phyloP scores from a whole-genome alignment of 106 monocot species.

The Allium fistulosum region DNA sequence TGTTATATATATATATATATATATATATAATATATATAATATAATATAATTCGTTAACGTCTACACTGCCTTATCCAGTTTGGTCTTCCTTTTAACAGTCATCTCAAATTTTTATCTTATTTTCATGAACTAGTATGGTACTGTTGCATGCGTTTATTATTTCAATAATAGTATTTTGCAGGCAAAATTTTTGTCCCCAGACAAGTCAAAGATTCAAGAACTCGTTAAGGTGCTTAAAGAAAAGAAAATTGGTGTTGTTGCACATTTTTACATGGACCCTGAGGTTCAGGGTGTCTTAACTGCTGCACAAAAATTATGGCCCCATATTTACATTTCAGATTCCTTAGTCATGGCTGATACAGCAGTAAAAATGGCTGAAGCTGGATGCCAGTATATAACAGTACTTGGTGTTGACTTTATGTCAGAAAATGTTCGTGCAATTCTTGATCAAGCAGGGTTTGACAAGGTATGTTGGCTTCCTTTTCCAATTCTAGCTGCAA shows the following conservation, averaged over 20 bases:
- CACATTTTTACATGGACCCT: slow-evolving; percentile 99
- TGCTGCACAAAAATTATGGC: slow-evolving; percentile 85
- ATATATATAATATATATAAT: too few species aligned
- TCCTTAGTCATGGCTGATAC: slow-evolving; percentile 96
- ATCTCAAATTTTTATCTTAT: too few species aligned
- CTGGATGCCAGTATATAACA: slow-evolving; percentile 77
- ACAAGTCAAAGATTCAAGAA: slow-evolving; percentile 54
- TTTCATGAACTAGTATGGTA: not conserved
- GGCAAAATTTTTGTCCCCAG: slow-evolving; percentile 84
- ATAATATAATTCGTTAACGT: too few species aligned
- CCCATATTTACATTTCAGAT: slow-evolving; percentile 96
- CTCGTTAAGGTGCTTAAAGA: slow-evolving; percentile 71
- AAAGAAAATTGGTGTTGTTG: slow-evolving; percentile 96
- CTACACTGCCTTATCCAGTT: too few species aligned
- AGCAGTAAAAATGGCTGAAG: slow-evolving; percentile 96
- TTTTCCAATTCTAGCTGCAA: not conserved
- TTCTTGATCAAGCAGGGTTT: slow-evolving; percentile 96
- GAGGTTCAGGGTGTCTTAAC: slow-evolving; percentile 97
- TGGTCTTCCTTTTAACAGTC: too few species aligned
- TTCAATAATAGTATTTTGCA: slow-evolving; percentile 34
- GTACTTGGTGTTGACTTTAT: slow-evolving; percentile 98
- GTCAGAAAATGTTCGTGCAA: slow-evolving; percentile 98
- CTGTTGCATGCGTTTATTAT: slow-evolving; percentile 3
- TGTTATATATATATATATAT: too few species aligned
- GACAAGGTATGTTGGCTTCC: slow-evolving; percentile 42